Evolutionary conservation across 2,329 filamentous ascomycete genomes (phyloP), one percentile per base, ranked within the genome.

Genomic region (Pleochaeta shiraiana): DNA sequence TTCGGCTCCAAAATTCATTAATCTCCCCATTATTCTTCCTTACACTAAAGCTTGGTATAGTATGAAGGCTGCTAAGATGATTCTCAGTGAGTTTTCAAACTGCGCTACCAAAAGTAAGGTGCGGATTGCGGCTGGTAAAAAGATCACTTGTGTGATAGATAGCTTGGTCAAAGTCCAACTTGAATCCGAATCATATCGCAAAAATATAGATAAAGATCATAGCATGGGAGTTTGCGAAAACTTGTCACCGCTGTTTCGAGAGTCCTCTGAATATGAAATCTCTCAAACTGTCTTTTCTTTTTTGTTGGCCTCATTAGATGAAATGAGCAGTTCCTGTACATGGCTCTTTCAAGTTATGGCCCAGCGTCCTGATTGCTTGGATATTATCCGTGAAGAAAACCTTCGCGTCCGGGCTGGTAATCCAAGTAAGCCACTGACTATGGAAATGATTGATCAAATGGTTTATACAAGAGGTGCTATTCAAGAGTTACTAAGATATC

Each of bases 31-130:
- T 76, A 96, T 97, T 73, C 76, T 97, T 47, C 92, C 92, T 45
- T 97, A 83, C 79, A 96, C 91, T 73, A 92, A 90, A 79, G 90
- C 90, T 4, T 97, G 90, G 90, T 95, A 95, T 73, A 93, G 92
- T 71, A 95, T 96, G 81, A 95, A 91, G 78, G 90, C 90, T 33
- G 85, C 92, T 65, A 89, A 95, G 72, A 90, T 95, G 85, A 90
- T 95, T 37, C 79, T 97, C 68, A 81, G 81, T 61, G 91, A 95
- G 74, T 97, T 97, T 73, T 78, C 86, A 73, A 91, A 90, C 76
- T 96, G 92, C 73, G 88, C 92, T 59, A 88, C 90, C 67, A 95
- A 96, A 80, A 87, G 88, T 76, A 95, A 93, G 79, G 86, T 90
- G 67, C 86, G 88, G 70, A 95, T 97, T 88, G 84, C 85, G 70